These are phyloP conservation scores for Phlyctochytrium bullatum DNA, from an alignment of 192 early-diverging fungal genomes.

Conservation along the genomic window DNA sequence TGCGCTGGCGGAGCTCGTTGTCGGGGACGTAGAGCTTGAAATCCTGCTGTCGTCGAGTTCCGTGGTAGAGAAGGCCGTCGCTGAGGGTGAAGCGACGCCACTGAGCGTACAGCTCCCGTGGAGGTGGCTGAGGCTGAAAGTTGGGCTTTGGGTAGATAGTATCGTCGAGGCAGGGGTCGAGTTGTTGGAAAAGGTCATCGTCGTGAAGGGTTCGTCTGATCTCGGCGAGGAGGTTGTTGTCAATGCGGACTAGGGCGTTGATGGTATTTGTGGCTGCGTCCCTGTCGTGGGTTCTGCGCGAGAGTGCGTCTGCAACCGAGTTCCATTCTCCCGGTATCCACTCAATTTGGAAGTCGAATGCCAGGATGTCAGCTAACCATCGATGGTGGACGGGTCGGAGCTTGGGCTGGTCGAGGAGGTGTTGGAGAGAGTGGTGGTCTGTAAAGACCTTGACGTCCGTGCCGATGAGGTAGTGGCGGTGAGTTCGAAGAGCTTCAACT, in stretches of 20 bases:
- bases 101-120: not conserved
- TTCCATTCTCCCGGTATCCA: constrained; percentile 30
- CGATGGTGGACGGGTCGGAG: constrained; percentile 1
- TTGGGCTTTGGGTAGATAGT: not conserved
- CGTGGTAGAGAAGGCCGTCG: constrained; percentile 9
- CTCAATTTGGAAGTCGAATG: constrained; percentile 27
- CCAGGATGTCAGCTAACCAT: not conserved
- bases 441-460: not conserved
- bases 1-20: not conserved
- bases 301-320: constrained; percentile 28
- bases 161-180: constrained; percentile 6
- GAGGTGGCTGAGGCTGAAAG: not conserved
- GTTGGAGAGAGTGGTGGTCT: constrained; percentile 1
- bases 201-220: not conserved
- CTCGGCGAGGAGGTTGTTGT: not conserved
- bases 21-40: not conserved
- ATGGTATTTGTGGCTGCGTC: not conserved
- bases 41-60: no score
- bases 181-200: not conserved
- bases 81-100: constrained; percentile 1
- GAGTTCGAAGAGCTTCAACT: not conserved
- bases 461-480: constrained; percentile 5
- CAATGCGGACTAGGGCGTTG: not conserved
- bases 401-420: not conserved
- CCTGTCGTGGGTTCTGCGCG: constrained; percentile 9